These are phyloP conservation scores for Coemansia sp. DNA, from an alignment of 192 early-diverging fungal genomes.

Conservation along the genomic window DNA sequence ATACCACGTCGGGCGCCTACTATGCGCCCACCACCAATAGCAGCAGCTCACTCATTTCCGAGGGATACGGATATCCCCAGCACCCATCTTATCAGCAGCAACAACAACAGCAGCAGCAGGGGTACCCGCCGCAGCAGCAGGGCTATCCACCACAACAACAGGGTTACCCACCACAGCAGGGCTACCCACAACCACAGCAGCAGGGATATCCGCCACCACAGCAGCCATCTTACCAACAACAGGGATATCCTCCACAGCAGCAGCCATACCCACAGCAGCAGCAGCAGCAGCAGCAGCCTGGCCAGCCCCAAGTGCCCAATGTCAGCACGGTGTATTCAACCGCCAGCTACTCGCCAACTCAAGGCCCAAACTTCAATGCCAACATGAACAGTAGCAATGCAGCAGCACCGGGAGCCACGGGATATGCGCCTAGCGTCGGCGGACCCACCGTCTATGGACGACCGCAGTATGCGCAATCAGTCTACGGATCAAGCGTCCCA, in stretches of 20 bases:
- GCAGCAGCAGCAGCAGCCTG: background rate
- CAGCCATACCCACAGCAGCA: background rate
- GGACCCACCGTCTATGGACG: conserved; percentile 15
- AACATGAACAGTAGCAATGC: background rate
- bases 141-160: conserved; percentile 4
- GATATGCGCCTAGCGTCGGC: conserved; percentile 16
- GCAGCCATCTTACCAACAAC: background rate
- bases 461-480: conserved; percentile 5
- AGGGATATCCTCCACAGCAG: background rate
- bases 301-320: conserved; percentile 6
- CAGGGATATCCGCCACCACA: background rate
- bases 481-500: background rate
- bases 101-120: conserved; percentile 8
- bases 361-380: conserved; percentile 5
- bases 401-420: background rate
- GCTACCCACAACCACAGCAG: background rate
- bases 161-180: background rate
- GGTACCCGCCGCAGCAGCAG: conserved; percentile 1
- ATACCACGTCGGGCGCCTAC: conserved; percentile 9
- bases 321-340: conserved; percentile 6
- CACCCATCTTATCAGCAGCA: conserved; percentile 7
- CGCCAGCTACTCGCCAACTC: conserved; percentile 11
- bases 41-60: conserved; percentile 8
- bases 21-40: conserved; percentile 15
- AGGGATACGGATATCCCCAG: conserved; percentile 8